Conservation (phyloP, 768 basidiomycete species). For the Rhodocollybia butyracea region DNA sequence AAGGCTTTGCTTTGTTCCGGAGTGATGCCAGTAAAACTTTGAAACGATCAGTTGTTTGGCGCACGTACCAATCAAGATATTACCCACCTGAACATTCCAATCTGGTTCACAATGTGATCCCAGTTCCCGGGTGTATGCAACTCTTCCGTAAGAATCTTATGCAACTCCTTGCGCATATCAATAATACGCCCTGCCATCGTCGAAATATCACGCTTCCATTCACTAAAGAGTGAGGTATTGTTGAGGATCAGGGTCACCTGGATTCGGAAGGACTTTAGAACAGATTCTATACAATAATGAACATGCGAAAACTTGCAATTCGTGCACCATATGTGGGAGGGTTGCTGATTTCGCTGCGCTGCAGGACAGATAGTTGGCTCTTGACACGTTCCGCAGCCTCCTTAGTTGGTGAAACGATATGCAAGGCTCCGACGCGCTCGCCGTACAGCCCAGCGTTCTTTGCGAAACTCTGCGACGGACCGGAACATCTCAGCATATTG, state of each 20-base stretch:
- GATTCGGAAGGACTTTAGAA: not conserved
- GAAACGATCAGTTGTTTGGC: slow-evolving; percentile 6
- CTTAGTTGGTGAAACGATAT: slow-evolving; percentile 62
- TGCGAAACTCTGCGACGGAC: slow-evolving; percentile 78
- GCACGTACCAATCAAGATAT: slow-evolving; percentile 14
- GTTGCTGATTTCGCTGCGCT: slow-evolving; percentile 93
- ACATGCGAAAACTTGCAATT: slow-evolving; percentile 47
- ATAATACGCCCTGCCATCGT: slow-evolving; percentile 95
- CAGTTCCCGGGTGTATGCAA: slow-evolving; percentile 88
- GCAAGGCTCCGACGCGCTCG: slow-evolving; percentile 92
- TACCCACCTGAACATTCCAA: slow-evolving; percentile 93
- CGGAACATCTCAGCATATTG: not conserved
- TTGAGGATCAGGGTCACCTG: slow-evolving; percentile 84
- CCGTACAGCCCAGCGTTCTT: slow-evolving; percentile 96
- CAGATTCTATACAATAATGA: not conserved
- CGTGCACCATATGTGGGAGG: slow-evolving; percentile 91
- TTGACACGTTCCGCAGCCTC: slow-evolving; percentile 72
- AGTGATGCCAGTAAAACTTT: slow-evolving; percentile 86
- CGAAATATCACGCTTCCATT: slow-evolving; percentile 88
- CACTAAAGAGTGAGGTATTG: slow-evolving; percentile 65
- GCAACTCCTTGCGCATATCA: slow-evolving; percentile 80
- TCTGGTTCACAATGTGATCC: slow-evolving; percentile 95
- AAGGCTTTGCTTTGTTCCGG: slow-evolving; percentile 63
- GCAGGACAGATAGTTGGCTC: slow-evolving; percentile 88
- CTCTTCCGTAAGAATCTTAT: slow-evolving; percentile 69